phyloP scores from a whole-genome alignment of 2,329 filamentous ascomycete species.

The Paraphoma sp. region DNA sequence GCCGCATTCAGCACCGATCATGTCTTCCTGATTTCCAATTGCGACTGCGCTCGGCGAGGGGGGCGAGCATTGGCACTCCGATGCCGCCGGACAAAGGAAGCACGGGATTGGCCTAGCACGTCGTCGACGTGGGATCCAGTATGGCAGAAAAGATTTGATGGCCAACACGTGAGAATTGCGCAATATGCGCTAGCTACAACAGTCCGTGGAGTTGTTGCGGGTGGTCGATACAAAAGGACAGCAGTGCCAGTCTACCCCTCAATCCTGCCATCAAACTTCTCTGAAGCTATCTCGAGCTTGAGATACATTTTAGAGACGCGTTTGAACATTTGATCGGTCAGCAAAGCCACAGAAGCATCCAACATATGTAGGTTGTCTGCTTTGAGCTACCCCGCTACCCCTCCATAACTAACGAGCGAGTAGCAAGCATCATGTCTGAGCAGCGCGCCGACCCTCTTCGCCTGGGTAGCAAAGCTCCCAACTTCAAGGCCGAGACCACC shows the following conservation, averaged over 20 bases:
- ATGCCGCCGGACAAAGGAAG: constrained; percentile 23
- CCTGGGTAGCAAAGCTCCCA: constrained; percentile 70
- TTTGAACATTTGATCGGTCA: constrained; percentile 1
- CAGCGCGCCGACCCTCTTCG: constrained; percentile 57
- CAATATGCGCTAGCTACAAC: constrained; percentile 41
- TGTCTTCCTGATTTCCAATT: constrained; percentile 6
- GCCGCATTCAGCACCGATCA: constrained; percentile 1
- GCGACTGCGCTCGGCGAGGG: constrained; percentile 18
- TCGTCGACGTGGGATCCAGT: constrained; percentile 18
- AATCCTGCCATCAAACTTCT: constrained; percentile 6
- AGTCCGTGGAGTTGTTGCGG: constrained; percentile 19
- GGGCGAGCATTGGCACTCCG: constrained; percentile 22
- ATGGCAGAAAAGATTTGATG: constrained; percentile 36
- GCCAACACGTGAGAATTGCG: constrained; percentile 40
- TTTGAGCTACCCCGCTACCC: constrained; percentile 35
- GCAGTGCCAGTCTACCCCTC: constrained; percentile 21
- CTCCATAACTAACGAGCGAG: constrained; percentile 24
- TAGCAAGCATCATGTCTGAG: constrained; percentile 37
- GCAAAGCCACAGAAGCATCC: constrained; percentile 12
- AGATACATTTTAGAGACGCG: background rate
- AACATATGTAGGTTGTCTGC: background rate
- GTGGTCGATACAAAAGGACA: constrained; percentile 30
- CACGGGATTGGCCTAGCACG: constrained; percentile 26
- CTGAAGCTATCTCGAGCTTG: background rate
- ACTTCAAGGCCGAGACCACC: constrained; percentile 74